Evolutionary conservation across 2,329 filamentous ascomycete genomes (phyloP).

Genomic region (Colletotrichum melonis): DNA sequence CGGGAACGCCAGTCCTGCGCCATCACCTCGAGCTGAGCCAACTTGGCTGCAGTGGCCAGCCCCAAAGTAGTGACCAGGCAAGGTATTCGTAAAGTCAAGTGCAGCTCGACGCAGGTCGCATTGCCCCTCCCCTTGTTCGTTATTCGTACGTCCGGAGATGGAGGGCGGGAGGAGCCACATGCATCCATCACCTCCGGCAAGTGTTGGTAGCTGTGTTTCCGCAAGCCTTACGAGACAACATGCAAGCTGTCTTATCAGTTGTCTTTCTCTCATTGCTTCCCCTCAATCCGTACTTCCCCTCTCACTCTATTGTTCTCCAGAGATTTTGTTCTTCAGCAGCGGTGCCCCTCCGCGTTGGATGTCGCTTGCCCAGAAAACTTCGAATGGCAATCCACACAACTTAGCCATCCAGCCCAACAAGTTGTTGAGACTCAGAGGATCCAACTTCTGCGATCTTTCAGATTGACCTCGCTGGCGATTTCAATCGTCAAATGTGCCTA

Average conservation of each 20-base stretch:
- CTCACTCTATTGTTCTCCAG: not conserved
- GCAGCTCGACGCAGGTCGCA: not conserved
- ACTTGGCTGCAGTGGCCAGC: constrained; percentile 19
- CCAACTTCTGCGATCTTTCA: not conserved
- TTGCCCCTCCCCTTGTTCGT: not conserved
- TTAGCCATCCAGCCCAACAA: not conserved
- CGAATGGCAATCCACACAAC: not conserved
- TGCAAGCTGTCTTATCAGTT: constrained; percentile 20
- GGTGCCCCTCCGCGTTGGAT: not conserved
- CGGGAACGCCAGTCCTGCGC: constrained; percentile 18
- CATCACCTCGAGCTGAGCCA: constrained; percentile 32
- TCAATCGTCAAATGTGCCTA: not conserved
- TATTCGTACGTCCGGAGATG: not conserved
- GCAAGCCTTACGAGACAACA: constrained; percentile 12
- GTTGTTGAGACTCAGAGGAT: not conserved
- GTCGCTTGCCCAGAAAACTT: not conserved
- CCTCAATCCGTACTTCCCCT: not conserved
- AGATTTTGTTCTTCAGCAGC: not conserved
- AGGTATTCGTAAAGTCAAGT: not conserved
- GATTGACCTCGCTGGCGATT: too few relatives aligned
- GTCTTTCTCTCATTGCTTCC: constrained; percentile 1
- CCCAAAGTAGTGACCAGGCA: not conserved
- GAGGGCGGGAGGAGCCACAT: not conserved
- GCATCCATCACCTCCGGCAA: not conserved
- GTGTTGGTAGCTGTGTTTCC: constrained; percentile 1